Conservation (phyloP, 768 basidiomycete species). For the Phaeotremella skinneri region DNA sequence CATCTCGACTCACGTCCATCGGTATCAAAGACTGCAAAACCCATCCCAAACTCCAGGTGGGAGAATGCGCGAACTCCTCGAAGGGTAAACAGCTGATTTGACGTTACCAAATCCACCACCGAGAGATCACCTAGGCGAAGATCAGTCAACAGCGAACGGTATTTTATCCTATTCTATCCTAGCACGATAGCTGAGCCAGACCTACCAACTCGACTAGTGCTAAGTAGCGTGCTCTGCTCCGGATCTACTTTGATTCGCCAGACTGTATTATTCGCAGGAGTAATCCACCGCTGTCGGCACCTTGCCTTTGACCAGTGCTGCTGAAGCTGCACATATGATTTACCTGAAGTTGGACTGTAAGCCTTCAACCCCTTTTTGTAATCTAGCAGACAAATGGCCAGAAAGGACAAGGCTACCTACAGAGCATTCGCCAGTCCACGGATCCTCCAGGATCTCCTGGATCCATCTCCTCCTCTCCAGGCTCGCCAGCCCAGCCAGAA, state of each 20-base stretch:
- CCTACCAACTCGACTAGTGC: constrained; percentile 28
- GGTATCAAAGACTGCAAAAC: constrained; percentile 35
- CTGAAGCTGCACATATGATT: constrained; percentile 16
- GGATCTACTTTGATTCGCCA: constrained; percentile 40
- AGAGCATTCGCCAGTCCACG: no score
- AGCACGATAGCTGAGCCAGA: neutral
- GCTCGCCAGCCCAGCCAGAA: neutral
- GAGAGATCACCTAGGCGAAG: constrained; percentile 21
- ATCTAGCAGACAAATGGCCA: no score
- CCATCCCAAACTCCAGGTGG: constrained; percentile 39
- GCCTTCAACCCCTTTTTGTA: no score
- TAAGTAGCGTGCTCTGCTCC: constrained; percentile 24
- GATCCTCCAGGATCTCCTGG: neutral
- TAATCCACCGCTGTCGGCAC: constrained; percentile 23
- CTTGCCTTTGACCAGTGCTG: constrained; percentile 29
- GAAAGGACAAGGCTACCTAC: no score
- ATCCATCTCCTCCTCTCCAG: neutral
- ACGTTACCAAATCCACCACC: constrained; percentile 23
- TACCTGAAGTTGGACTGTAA: constrained; percentile 9
- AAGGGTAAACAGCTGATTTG: constrained; percentile 20
- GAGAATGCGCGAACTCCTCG: constrained; percentile 17
- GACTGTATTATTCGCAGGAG: constrained; percentile 17
- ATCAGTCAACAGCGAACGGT: neutral
- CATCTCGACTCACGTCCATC: constrained; percentile 29
- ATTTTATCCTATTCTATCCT: neutral